A percentile compares a stretch with the other conserved stretches of the same genome.
Conservation (phyloP, 2,329 filamentous ascomycete species). For the Talaromyces sp. region DNA sequence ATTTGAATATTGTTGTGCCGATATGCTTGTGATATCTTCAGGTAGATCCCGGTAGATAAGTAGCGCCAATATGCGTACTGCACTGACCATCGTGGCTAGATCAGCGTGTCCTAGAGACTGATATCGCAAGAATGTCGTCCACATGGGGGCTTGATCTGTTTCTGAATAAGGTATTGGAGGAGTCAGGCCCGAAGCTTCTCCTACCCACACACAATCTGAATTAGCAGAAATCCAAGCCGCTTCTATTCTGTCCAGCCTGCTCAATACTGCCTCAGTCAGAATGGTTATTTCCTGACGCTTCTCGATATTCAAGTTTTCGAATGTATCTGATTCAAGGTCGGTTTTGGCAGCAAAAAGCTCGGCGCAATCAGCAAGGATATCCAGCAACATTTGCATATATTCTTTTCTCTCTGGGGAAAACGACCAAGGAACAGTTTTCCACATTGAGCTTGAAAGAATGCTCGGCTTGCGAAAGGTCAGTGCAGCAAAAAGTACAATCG, state of each 20-base stretch:
- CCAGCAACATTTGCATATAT: slow-evolving; percentile 3
- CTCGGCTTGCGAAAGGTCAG: not conserved
- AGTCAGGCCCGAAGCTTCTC: not conserved
- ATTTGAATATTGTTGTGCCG: not conserved
- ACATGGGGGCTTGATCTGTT: not conserved
- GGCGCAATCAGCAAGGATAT: slow-evolving; percentile 6
- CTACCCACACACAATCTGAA: not conserved
- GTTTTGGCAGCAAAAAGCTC: slow-evolving; percentile 3
- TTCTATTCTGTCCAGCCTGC: not conserved
- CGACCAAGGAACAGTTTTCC: slow-evolving; percentile 2
- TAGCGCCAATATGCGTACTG: not conserved
- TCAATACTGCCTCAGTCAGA: not conserved
- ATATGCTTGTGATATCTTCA: not conserved
- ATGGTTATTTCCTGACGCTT: not conserved
- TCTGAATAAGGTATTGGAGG: not conserved
- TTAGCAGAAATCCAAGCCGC: not conserved
- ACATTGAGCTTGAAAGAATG: not conserved
- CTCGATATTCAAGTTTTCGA: not conserved
- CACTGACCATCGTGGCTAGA: not conserved
- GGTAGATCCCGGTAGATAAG: not conserved
- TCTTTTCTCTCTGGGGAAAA: slow-evolving; percentile 3
- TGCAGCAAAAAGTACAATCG: not conserved
- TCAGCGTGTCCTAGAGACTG: slow-evolving; percentile 1
- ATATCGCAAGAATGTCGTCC: slow-evolving; percentile 10
- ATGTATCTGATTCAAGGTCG: not conserved